A percentile compares a stretch with the other conserved stretches of the same genome.
Conservation (phyloP, 371 early-diverging fungal genomes). For the Lichtheimia hyalospora region DNA sequence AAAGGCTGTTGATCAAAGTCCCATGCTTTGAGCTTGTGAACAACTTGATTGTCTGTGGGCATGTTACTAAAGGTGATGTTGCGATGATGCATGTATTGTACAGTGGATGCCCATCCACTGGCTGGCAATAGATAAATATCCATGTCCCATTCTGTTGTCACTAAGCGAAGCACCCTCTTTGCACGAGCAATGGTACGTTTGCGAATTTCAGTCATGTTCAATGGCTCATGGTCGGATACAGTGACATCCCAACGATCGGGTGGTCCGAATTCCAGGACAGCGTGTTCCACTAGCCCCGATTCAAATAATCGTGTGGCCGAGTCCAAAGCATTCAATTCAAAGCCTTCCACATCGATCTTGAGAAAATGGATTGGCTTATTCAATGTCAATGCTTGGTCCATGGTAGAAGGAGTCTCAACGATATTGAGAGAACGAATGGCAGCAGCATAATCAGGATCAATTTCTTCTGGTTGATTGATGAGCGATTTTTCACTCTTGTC, state of each 20-base stretch:
- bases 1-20: conserved; percentile 40
- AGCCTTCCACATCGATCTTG: conserved; percentile 53
- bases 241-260: conserved; percentile 48
- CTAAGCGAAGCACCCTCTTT: conserved; percentile 13
- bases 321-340: conserved; percentile 41
- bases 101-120: conserved; percentile 38
- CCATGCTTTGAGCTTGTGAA: conserved; percentile 38
- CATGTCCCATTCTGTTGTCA: conserved; percentile 29
- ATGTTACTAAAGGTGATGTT: conserved; percentile 23
- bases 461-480: conserved; percentile 14
- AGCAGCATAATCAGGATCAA: conserved; percentile 28
- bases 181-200: conserved; percentile 17
- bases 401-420: not conserved
- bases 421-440: conserved; percentile 12
- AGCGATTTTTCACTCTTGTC: conserved; percentile 1
- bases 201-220: conserved; percentile 19
- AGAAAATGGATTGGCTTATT: conserved; percentile 48
- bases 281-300: conserved; percentile 36
- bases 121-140: conserved; percentile 46
- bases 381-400: conserved; percentile 24
- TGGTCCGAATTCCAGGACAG: conserved; percentile 47
- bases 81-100: conserved; percentile 31
- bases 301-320: conserved; percentile 39
- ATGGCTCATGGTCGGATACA: conserved; percentile 14
- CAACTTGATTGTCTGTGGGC: conserved; percentile 25